Conservation (phyloP, 768 basidiomycete genomes). For the Chalciporus chontae region DNA sequence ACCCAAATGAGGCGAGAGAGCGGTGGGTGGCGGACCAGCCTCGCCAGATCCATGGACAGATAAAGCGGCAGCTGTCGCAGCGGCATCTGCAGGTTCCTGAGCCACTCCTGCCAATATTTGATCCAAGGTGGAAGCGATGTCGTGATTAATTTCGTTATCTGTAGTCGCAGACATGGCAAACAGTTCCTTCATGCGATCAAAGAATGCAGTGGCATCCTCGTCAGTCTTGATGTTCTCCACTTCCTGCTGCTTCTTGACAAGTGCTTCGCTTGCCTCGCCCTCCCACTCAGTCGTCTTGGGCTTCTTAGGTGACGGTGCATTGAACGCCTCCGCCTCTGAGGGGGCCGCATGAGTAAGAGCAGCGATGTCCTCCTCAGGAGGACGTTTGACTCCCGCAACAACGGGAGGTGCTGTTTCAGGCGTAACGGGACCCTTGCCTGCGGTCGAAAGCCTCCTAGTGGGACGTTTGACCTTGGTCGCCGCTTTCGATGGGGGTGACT, state of each 20-base stretch:
- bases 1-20: conserved; percentile 33
- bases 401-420: conserved; percentile 32
- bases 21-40: conserved; percentile 30
- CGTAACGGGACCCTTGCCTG: conserved; percentile 31
- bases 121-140: conserved; percentile 60
- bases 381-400: conserved; percentile 32
- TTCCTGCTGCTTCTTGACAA: conserved; percentile 39
- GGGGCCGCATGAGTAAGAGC: conserved; percentile 29
- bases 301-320: conserved; percentile 71
- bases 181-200: conserved; percentile 62
- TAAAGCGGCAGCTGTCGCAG: conserved; percentile 28
- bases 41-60: conserved; percentile 26
- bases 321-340: conserved; percentile 30
- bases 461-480: conserved; percentile 45
- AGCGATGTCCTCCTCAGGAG: conserved; percentile 32
- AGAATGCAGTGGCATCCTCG: conserved; percentile 60
- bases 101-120: conserved; percentile 59
- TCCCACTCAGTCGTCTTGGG: conserved; percentile 66
- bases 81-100: conserved; percentile 35
- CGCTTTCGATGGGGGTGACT: conserved; percentile 64
- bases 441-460: conserved; percentile 28
- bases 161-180: conserved; percentile 46
- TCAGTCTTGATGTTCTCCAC: conserved; percentile 54
- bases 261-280: conserved; percentile 49
- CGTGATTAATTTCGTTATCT: conserved; percentile 38